These are phyloP conservation scores for Kalmusia sp. DNA, from an alignment of 2,329 filamentous ascomycete genomes.

Conservation along the genomic window DNA sequence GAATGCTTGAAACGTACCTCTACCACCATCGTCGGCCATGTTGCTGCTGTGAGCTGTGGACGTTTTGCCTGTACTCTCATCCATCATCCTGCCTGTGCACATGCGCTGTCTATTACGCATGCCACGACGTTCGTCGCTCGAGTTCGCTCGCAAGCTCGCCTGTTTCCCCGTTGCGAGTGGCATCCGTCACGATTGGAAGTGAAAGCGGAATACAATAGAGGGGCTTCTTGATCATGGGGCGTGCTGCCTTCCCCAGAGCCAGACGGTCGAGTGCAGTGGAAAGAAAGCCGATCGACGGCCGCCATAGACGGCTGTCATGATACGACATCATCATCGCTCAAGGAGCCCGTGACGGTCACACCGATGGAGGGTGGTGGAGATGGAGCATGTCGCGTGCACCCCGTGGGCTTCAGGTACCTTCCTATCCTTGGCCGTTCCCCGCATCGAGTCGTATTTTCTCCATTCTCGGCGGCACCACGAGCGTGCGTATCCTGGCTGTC, in stretches of 20 bases:
- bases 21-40: too few relatives aligned
- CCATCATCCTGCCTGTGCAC: background rate
- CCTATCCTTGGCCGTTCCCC: conserved; percentile 14
- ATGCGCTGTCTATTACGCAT: background rate
- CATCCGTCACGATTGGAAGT: background rate
- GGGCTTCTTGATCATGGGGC: background rate
- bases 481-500: background rate
- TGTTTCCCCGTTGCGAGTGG: background rate
- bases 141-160: background rate
- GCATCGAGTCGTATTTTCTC: conserved; percentile 7
- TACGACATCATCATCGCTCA: background rate
- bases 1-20: too few relatives aligned
- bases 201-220: background rate
- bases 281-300: background rate
- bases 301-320: background rate
- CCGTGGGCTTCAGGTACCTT: conserved; percentile 9
- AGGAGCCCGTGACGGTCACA: conserved; percentile 14
- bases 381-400: conserved; percentile 10
- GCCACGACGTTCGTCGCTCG: background rate
- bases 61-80: too few relatives aligned
- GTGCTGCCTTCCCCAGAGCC: background rate
- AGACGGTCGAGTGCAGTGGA: background rate
- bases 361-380: conserved; percentile 1
- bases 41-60: too few relatives aligned
- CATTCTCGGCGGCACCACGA: conserved; percentile 1